Base-by-base conservation (phyloP, 2,329 filamentous ascomycete genomes). In the Kalaharituber pfeilii region DNA sequence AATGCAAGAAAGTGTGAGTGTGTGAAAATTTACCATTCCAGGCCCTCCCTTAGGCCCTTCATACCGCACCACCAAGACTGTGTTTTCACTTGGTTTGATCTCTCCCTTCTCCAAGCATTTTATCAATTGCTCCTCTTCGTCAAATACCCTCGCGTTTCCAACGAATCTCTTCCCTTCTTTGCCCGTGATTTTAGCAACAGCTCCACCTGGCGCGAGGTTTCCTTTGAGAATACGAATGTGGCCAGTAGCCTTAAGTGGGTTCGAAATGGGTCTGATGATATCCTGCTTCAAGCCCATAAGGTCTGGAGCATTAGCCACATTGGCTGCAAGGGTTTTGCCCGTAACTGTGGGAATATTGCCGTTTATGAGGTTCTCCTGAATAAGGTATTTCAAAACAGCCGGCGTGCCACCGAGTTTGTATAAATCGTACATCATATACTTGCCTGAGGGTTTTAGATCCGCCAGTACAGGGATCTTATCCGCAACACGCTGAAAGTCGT, bases 141-240 rank as follows among this genome's bases (percentile, higher is more conserved):
- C 74, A 67, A 91, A 96, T 47, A 93, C 85, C 20, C 80, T 76
- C 0, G 86, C 89, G 60, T 79, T 79, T 50, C 89, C 89, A 0
- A 75, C 81, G 69, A 96, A 96, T 11, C 70, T 73, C 5, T 87
- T 75, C 2, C 89, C 89, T 68, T 96, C 89, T 67, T 95, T 95
- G 30, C 89, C 89, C 0, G 89, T 95, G 68, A 96, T 95, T 69
- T 96, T 96, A 57, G 87, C 88, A 1, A 96, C 88, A 1, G 88
- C 84, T 29, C 89, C 89, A 9, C 80, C 83, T 1, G 89, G 89
- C 2, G 88, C 86, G 28, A 95, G 75, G 67, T 94, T 94, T 20
- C 89, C 89, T 56, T 78, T 77, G 2, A 96, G 75, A 57, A 96
- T 84, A 68, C 89, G 86, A 57, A 96, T 76, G 67, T 96, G 89